Evolutionary conservation across 2,329 filamentous ascomycete genomes (phyloP), one percentile per base, ranked within the genome.

Genomic region (Aspergillus piperis): DNA sequence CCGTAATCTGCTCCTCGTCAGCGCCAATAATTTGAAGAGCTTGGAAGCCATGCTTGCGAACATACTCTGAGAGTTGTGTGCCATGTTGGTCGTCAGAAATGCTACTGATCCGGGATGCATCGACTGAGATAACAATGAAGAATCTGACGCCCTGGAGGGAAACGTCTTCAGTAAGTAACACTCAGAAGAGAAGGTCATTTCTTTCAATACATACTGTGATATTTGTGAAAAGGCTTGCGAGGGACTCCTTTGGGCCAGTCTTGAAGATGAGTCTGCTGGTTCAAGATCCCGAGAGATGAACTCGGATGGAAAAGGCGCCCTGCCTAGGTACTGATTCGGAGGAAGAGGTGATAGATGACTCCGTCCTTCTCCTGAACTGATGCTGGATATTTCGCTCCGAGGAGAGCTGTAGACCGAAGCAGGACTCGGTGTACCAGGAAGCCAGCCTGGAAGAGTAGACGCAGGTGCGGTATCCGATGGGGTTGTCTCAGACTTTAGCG

Each of bases 31-130:
- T 23, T 8, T 21, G 2, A 2, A 15, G 5, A 27, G 17, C n/a
- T 41, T 17, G 30, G 39, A 23, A 32, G 21, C 7, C 32, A 32
- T 19, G 10, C 7, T 32, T 50, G 49, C 15, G 47, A 55, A 19
- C 71, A 54, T 72, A 75, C 72, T 68, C 15, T 70, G 65, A 52
- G 68, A 57, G 47, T 73, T 70, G 30, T 71, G 71, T 62, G 71
- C 69, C 72, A 75, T 73, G 54, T 58, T 62, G 59, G 61, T 64
- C 61, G 63, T 63, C 36, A 68, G 66, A 58, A 69, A 69, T 57
- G 61, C 38, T 36, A 66, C 62, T 60, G 67, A 63, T 62, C 39
- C 32, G 25, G 51, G 42, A 47, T 51, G 52, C 41, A 47, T 39
- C 25, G 55, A 56, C 36, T 57, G 41, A 30, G 56, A 50, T 21